Conservation (phyloP, 148 eudicot genomes). For the Camellia lanceoleosa region DNA sequence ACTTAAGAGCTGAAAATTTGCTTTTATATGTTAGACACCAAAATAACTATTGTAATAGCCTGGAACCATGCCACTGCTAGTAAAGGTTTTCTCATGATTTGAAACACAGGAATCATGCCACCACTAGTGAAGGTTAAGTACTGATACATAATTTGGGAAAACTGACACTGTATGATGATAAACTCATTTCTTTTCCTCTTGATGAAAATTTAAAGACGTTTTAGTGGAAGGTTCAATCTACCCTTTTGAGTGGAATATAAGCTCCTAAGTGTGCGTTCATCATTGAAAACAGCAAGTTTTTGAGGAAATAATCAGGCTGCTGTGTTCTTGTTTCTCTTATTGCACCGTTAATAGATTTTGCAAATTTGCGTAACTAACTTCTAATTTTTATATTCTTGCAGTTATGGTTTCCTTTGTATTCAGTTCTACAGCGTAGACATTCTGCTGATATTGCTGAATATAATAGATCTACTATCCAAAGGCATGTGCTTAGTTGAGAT, state of each 20-base stretch:
- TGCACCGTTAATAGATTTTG: background rate
- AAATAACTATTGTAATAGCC: background rate
- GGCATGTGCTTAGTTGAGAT: conserved; percentile 41
- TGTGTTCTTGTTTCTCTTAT: conserved; percentile 6
- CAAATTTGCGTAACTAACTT: background rate
- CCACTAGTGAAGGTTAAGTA: background rate
- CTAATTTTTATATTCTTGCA: conserved; percentile 31
- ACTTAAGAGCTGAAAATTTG: background rate
- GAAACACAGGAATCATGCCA: background rate
- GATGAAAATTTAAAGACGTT: background rate
- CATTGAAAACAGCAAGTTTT: background rate
- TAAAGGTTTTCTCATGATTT: background rate
- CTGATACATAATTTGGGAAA: background rate
- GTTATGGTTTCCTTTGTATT: conserved; percentile 94
- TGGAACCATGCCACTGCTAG: background rate
- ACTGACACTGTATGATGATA: background rate
- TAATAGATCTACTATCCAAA: conserved; percentile 52
- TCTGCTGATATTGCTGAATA: conserved; percentile 45
- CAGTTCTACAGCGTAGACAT: conserved; percentile 57
- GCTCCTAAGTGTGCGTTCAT: background rate
- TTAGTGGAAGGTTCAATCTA: background rate
- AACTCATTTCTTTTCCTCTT: background rate
- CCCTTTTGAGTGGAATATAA: background rate
- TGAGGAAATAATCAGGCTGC: background rate
- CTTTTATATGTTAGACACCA: background rate